phyloP scores from a whole-genome alignment of 345 rosid genomes.

The Nephelium lappaceum region DNA sequence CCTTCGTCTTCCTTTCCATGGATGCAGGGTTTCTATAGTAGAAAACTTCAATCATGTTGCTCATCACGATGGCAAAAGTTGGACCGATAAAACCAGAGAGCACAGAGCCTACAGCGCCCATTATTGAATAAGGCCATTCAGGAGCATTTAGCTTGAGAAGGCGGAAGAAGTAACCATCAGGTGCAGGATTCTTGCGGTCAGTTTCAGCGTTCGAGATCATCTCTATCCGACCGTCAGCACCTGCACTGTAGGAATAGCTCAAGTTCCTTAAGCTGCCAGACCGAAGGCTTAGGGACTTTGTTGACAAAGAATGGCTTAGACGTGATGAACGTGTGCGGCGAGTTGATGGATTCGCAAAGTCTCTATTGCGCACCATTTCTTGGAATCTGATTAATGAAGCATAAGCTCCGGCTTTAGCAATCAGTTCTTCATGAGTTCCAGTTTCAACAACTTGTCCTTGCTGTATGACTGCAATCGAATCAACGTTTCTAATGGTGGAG shows the following conservation, averaged over 20 bases:
- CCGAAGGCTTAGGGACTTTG: slow-evolving; percentile 90
- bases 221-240: slow-evolving; percentile 96
- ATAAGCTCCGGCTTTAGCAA: slow-evolving; percentile 82
- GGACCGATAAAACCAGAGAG: slow-evolving; percentile 97
- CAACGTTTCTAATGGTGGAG: slow-evolving; percentile 91
- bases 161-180: slow-evolving; percentile 85
- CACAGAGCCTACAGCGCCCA: slow-evolving; percentile 93
- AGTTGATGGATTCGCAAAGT: slow-evolving; percentile 87
- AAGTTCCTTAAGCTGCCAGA: slow-evolving; percentile 95
- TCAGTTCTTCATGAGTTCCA: slow-evolving; percentile 89
- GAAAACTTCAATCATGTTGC: slow-evolving; percentile 98
- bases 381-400: slow-evolving; percentile 93
- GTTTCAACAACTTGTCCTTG: slow-evolving; percentile 98
- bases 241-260: slow-evolving; percentile 97
- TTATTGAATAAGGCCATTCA: slow-evolving; percentile 98
- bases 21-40: slow-evolving; percentile 81
- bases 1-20: slow-evolving; percentile 97
- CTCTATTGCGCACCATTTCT: slow-evolving; percentile 88
- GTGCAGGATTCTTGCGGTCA: slow-evolving; percentile 85
- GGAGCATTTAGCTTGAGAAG: slow-evolving; percentile 94
- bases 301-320: slow-evolving; percentile 85
- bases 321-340: slow-evolving; percentile 85
- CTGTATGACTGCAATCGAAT: slow-evolving; percentile 92
- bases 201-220: slow-evolving; percentile 98
- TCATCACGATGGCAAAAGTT: slow-evolving; percentile 94